phyloP scores from a whole-genome alignment of 2,329 filamentous ascomycete genomes.

The Aspergillus sp. region DNA sequence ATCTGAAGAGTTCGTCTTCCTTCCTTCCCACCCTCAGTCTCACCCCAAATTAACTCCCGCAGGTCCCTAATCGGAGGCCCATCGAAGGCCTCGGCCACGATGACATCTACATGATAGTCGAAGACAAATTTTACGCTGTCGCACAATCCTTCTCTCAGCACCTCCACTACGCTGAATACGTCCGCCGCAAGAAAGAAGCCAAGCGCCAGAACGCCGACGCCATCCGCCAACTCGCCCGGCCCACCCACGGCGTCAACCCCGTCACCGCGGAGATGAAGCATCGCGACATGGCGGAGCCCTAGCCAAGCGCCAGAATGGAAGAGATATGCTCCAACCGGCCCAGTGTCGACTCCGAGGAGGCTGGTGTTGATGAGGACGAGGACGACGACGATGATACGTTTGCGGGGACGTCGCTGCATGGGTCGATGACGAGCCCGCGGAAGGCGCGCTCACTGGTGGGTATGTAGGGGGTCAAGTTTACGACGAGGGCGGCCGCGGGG shows the following conservation, averaged over 20 bases:
- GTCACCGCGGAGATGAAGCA: conserved; percentile 33
- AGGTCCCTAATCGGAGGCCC: conserved; percentile 41
- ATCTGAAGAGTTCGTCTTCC: conserved; percentile 43
- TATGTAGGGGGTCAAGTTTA: conserved; percentile 39
- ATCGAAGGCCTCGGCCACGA: conserved; percentile 56
- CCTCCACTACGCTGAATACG: conserved; percentile 62
- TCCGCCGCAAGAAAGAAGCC: conserved; percentile 52
- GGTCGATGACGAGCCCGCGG: conserved; percentile 42
- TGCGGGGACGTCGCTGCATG: conserved; percentile 47
- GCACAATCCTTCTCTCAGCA: conserved; percentile 61
- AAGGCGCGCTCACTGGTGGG: conserved; percentile 40
- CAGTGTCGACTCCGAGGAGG: no score
- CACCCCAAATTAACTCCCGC: no score
- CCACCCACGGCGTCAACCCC: conserved; percentile 41
- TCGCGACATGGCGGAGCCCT: conserved; percentile 32
- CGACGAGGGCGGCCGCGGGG: conserved; percentile 47
- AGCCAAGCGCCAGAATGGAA: no score
- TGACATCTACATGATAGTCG: conserved; percentile 65
- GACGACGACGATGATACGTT: conserved; percentile 40
- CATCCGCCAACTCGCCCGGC: conserved; percentile 39
- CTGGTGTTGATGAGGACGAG: conserved; percentile 28
- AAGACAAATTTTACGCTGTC: conserved; percentile 62
- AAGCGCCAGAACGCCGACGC: conserved; percentile 41
- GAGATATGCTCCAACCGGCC: no score
- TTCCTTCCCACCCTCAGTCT: no score